These are phyloP conservation scores for Candida ipomoeae DNA, from an alignment of 805 yeast species.

Conservation along the genomic window DNA sequence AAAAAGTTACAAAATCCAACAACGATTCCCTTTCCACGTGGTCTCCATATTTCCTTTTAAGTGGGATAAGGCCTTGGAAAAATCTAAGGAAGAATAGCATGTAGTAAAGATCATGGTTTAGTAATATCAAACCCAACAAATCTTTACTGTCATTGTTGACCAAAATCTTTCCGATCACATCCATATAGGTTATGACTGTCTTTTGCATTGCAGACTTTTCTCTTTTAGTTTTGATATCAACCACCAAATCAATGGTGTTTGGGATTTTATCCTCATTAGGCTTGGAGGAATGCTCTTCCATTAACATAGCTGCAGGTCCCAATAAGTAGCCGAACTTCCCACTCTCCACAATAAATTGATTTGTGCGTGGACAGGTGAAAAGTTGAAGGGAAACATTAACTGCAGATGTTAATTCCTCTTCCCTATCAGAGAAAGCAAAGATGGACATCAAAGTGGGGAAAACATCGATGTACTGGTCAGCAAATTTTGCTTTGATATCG, in stretches of 20 bases:
- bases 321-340: constrained; percentile 33
- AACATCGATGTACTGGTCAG: constrained; percentile 51
- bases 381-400: constrained; percentile 36
- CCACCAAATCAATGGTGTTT: constrained; percentile 23
- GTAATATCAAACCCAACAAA: constrained; percentile 22
- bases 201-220: constrained; percentile 24
- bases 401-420: constrained; percentile 39
- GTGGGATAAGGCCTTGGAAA: constrained; percentile 56
- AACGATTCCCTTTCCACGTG: constrained; percentile 60
- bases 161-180: constrained; percentile 26
- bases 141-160: constrained; percentile 20
- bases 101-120: constrained; percentile 36
- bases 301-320: constrained; percentile 42
- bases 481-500: constrained; percentile 43
- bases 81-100: constrained; percentile 45
- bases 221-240: constrained; percentile 14
- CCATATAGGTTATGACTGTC: constrained; percentile 30
- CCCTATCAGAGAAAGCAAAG: constrained; percentile 48
- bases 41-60: constrained; percentile 59
- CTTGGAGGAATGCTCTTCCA: constrained; percentile 38
- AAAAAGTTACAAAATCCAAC: constrained; percentile 44
- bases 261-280: constrained; percentile 34
- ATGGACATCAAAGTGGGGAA: constrained; percentile 48
- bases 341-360: constrained; percentile 27
- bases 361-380: constrained; percentile 40